Evolutionary conservation across 495 filamentous ascomycete species (phyloP).

Genomic region (Penicillium pulvis): DNA sequence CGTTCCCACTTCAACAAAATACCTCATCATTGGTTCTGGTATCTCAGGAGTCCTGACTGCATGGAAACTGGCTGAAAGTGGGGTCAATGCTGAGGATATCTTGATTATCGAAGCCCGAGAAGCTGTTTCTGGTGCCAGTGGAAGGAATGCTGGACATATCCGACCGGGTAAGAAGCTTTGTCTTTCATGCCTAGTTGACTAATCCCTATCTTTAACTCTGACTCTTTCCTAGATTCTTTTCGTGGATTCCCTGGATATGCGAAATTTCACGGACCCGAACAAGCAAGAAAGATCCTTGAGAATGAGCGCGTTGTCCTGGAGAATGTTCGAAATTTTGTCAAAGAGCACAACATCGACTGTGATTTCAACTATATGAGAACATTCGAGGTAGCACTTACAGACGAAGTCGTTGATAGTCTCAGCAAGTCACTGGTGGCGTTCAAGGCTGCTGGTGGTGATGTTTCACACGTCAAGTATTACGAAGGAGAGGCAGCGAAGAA

Average conservation of each 20-base stretch:
- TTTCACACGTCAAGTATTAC: conserved; percentile 8
- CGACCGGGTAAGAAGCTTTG: conserved; percentile 10
- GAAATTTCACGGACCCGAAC: conserved; percentile 12
- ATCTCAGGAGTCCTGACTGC: conserved; percentile 16
- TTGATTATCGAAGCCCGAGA: conserved; percentile 18
- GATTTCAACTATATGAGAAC: conserved; percentile 14
- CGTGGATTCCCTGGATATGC: conserved; percentile 12
- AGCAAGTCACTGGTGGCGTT: conserved; percentile 5
- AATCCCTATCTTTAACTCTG: background rate
- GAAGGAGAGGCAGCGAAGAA: conserved; percentile 12
- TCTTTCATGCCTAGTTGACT: background rate
- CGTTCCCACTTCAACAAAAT: conserved; percentile 7
- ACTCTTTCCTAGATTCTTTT: conserved; percentile 10
- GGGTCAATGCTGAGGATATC: conserved; percentile 9
- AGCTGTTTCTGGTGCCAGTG: conserved; percentile 19
- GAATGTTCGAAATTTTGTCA: conserved; percentile 5
- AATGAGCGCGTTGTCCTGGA: conserved; percentile 13
- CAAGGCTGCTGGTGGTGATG: conserved; percentile 15
- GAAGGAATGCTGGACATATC: conserved; percentile 18
- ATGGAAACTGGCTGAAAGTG: conserved; percentile 12
- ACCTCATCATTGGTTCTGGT: conserved; percentile 16
- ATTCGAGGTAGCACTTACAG: conserved; percentile 9
- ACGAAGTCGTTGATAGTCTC: background rate
- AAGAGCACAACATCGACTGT: conserved; percentile 7
- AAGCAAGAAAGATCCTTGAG: conserved; percentile 13